These are phyloP conservation scores for Fragaria vesca DNA, from an alignment of 306 rosid species.

Conservation along the genomic window DNA sequence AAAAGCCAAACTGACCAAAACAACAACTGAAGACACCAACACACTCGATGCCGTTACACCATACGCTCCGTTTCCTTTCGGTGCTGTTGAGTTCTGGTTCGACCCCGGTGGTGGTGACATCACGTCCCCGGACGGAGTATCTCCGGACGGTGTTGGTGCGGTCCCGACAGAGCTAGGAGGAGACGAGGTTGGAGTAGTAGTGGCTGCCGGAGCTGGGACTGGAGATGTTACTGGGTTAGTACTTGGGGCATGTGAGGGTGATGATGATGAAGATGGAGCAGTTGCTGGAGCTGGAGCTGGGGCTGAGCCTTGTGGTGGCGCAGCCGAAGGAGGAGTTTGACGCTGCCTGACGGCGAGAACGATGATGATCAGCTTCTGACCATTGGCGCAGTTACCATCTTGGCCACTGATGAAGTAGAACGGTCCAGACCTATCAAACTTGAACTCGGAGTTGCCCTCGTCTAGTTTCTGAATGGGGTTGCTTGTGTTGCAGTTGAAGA, in stretches of 20 bases:
- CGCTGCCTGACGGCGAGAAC: constrained; percentile 50
- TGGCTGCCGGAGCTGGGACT: background rate
- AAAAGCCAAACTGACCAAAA: constrained; percentile 37
- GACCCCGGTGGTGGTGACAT: constrained; percentile 21
- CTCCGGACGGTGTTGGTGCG: constrained; percentile 18
- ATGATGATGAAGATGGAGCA: background rate
- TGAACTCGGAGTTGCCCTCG: constrained; percentile 61
- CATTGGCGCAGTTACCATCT: constrained; percentile 54
- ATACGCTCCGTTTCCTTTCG: background rate
- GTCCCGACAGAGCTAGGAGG: background rate
- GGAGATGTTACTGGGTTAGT: background rate
- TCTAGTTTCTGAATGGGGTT: constrained; percentile 60
- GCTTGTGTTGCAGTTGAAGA: constrained; percentile 54
- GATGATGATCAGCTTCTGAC: constrained; percentile 58
- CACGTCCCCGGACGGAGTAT: constrained; percentile 13
- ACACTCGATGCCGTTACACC: constrained; percentile 30
- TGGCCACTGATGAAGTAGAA: constrained; percentile 71
- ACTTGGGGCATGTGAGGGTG: background rate
- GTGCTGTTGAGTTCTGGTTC: constrained; percentile 10
- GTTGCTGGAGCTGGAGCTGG: constrained; percentile 18
- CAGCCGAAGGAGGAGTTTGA: constrained; percentile 3
- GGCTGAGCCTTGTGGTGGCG: background rate
- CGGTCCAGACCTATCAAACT: constrained; percentile 60
- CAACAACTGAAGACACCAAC: constrained; percentile 23
- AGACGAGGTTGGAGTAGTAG: background rate